A percentile compares a stretch with the other conserved stretches of the same genome.
phyloP scores from a whole-genome alignment of 495 filamentous ascomycete genomes.

The Hyaloscypha bicolor region DNA sequence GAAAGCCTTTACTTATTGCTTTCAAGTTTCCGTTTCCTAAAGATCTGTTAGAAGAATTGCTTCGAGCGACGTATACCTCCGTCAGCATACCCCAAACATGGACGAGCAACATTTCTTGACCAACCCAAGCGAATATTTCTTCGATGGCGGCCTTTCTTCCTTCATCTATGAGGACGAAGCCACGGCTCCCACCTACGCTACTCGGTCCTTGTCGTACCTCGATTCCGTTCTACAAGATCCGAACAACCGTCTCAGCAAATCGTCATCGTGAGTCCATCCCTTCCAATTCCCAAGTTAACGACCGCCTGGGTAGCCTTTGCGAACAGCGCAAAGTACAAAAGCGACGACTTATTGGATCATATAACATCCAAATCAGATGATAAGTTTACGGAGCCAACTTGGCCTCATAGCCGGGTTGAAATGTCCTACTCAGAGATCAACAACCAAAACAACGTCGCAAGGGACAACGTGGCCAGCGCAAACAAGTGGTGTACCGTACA shows the following conservation, averaged over 20 bases:
- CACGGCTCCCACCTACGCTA: background rate
- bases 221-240: background rate
- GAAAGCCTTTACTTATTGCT: background rate
- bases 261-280: background rate
- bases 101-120: background rate
- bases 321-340: background rate
- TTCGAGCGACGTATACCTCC: background rate
- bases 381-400: background rate
- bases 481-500: background rate
- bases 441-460: background rate
- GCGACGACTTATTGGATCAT: background rate
- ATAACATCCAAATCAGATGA: background rate
- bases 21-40: background rate
- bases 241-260: background rate
- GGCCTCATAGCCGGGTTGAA: background rate
- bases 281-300: background rate
- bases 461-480: background rate
- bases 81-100: background rate
- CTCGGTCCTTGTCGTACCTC: background rate
- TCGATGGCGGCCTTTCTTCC: background rate
- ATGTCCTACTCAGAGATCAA: constrained; percentile 1
- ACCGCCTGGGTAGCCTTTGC: background rate
- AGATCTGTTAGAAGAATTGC: background rate
- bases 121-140: background rate
- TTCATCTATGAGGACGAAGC: background rate